These are phyloP conservation scores for Emericellopsis cladophorae DNA, from an alignment of 2,329 filamentous ascomycete genomes.

Conservation along the genomic window DNA sequence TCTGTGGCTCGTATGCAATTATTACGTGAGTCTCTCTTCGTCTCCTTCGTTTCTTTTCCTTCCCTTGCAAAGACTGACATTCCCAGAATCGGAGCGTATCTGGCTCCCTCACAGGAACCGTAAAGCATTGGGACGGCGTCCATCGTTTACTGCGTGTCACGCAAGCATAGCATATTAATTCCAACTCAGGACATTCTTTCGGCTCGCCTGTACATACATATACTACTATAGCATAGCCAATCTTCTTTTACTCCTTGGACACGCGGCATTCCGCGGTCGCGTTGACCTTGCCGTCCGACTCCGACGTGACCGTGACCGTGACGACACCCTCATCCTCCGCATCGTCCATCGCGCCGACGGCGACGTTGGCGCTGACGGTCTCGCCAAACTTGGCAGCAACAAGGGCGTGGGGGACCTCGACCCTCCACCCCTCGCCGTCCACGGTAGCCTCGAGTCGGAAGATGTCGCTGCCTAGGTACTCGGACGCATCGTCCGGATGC, in stretches of 20 bases:
- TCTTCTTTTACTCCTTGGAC: constrained; percentile 6
- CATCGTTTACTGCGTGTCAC: background rate
- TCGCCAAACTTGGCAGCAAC: constrained; percentile 27
- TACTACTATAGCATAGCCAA: too few relatives aligned
- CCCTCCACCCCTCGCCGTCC: constrained; percentile 30
- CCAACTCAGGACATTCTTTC: background rate
- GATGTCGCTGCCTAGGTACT: constrained; percentile 29
- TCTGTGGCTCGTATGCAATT: constrained; percentile 41
- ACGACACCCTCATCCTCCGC: constrained; percentile 23
- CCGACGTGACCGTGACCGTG: constrained; percentile 29
- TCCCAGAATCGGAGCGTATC: background rate
- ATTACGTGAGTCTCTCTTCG: constrained; percentile 21
- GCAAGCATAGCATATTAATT: background rate
- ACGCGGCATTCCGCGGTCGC: constrained; percentile 19
- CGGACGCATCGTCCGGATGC: constrained; percentile 20
- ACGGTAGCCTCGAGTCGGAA: constrained; percentile 31
- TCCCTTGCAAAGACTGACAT: background rate
- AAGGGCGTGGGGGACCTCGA: constrained; percentile 26
- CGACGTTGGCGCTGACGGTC: constrained; percentile 23
- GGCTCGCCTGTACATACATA: too few relatives aligned
- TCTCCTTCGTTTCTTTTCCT: background rate
- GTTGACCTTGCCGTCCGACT: constrained; percentile 22
- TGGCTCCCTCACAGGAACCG: background rate
- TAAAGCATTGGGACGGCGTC: too few relatives aligned
- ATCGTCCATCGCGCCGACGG: constrained; percentile 20